These are phyloP conservation scores for Globisporangium megalacanthum DNA, from an alignment of 352 stramenopile genomes.

Conservation along the genomic window DNA sequence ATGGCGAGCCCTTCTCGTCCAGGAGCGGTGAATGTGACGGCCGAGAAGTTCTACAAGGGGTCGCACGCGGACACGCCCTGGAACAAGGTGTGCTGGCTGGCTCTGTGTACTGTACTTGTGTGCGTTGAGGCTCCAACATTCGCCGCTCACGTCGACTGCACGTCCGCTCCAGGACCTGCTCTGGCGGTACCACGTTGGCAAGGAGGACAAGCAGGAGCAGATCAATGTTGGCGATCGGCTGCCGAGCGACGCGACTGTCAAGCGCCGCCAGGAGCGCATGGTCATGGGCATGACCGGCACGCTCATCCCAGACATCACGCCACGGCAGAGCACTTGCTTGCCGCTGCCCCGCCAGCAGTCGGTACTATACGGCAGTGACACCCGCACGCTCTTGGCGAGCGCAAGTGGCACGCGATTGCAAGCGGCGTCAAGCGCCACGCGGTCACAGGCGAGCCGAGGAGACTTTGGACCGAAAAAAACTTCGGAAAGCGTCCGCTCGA, in stretches of 20 bases:
- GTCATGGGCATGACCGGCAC: conserved; percentile 44
- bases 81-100: conserved; percentile 31
- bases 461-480: background rate
- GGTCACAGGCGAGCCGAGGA: conserved; percentile 1
- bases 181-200: conserved; percentile 41
- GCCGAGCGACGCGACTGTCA: conserved; percentile 19
- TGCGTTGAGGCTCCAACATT: background rate
- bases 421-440: background rate
- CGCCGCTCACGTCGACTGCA: background rate
- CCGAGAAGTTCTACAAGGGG: conserved; percentile 53
- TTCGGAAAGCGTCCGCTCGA: conserved; percentile 4
- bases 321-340: conserved; percentile 15
- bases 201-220: conserved; percentile 42
- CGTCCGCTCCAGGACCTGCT: conserved; percentile 26
- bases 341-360: background rate
- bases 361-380: background rate
- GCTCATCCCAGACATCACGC: conserved; percentile 38
- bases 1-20: background rate
- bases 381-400: background rate
- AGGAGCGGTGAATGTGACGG: background rate
- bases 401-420: conserved; percentile 7
- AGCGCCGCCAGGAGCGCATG: conserved; percentile 31
- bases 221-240: conserved; percentile 29
- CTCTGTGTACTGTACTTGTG: background rate
- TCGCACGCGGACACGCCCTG: conserved; percentile 44